Base-by-base conservation (phyloP, 2,329 filamentous ascomycete species). In the Trichoderma atrobrunneum region DNA sequence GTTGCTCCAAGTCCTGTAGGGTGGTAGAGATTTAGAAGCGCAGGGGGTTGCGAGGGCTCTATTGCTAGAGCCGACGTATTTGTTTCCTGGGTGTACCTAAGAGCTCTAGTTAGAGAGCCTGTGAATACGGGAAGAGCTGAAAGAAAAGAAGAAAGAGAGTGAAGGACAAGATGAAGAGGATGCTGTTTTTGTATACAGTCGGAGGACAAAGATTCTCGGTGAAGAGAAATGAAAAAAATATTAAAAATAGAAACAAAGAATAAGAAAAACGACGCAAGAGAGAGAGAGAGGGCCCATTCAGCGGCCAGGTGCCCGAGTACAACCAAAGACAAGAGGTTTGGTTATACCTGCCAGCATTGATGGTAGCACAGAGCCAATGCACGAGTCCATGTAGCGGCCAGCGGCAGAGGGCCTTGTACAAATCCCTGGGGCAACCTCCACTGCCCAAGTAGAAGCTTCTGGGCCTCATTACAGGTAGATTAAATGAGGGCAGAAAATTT, bases 71-170 rank as follows among this genome's bases (percentile, higher is more conserved):
- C 82, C 75, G 86, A 84, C 74, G 83, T 83, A 79, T 81, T 84
- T 77, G 85, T 81, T 77, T 88, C 87, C 78, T 87, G 86, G 78
- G 82, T 85, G 81, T 88, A 89, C 84, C 87, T 89, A 21, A 80
- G 74, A 76, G 67, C 71, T 69, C 73, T 78, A 78, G 75, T 74
- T 72, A 77, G 65, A 54, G 39, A 54, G 39, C 59, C 28, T 24
- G 7, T 28, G n/a, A 6, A 61, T 7, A 61, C 12, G 24, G 34
- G 12, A 39, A 65, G 28, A 48, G 30, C 43, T 51, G 48, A 16
- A 11, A 59, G 24, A 36, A 43, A 65, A 64, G 26, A 54, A 64
- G 16, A 34, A 34, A 60, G 21, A 16, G 30, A n/a, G 39, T 63
- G 68, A 56, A 66, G 28, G 16, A 32, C 39, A 26, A 21, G 30